Evolutionary conservation across 73 alveolate species (phyloP).

Genomic region (Tetrahymena elliotti): DNA sequence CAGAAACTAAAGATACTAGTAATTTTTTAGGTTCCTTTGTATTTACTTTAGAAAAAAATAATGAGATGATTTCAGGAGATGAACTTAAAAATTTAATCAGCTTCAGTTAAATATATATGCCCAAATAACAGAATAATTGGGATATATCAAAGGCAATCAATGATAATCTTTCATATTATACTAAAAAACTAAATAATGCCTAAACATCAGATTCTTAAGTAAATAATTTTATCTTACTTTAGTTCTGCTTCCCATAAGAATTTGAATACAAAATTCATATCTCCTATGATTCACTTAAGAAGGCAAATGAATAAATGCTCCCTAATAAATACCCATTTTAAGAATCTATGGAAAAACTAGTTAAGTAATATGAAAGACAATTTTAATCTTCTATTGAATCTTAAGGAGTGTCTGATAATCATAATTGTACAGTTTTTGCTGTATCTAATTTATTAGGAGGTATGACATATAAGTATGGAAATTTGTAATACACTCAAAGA

Average conservation of each 20-base stretch:
- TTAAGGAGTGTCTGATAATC: background rate
- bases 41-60: background rate
- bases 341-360: background rate
- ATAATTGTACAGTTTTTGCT: slow-evolving; percentile 14
- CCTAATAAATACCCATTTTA: background rate
- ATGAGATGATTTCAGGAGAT: background rate
- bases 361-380: background rate
- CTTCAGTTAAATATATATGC: background rate
- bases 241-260: background rate
- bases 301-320: background rate
- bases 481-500: slow-evolving; percentile 26
- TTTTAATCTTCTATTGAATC: background rate
- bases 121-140: background rate
- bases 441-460: slow-evolving; percentile 67
- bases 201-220: background rate
- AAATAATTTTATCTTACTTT: background rate
- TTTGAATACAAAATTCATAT: background rate
- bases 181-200: background rate
- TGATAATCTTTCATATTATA: background rate
- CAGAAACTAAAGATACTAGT: background rate
- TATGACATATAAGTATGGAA: slow-evolving; percentile 66
- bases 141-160: background rate
- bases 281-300: background rate
- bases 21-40: background rate
- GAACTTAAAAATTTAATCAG: background rate